Base-by-base conservation (phyloP, 2,329 filamentous ascomycete species). In the Rutstroemia sp. region DNA sequence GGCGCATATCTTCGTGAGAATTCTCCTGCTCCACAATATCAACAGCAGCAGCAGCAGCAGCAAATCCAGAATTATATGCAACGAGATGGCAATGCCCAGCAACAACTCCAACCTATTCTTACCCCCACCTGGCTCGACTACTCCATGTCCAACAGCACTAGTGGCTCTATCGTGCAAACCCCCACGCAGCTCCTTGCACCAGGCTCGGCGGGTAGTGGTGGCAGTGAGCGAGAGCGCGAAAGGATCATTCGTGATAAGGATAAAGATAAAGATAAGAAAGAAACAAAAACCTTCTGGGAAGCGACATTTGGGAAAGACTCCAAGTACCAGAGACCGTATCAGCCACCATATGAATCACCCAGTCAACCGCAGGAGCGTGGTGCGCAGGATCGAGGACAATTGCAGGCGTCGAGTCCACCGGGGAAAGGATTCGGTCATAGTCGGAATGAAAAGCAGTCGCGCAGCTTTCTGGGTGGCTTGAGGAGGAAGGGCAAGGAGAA, bases 231-330 rank as follows among this genome's bases (percentile, higher is more conserved):
- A 23, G n/a, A 27, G n/a, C 5, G 23, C 36, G 9, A 14, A n/a
- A 34, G 30, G 30, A 34, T 10, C 12, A 34, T 10, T 12, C 30
- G 30, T 34, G 30, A 34, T 34, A 30, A 19, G 47, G 5, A 56
- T 6, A 5, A 56, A 36, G 48, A 56, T 7, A 56, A 51, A 56
- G 59, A 27, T 64, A 65, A 48, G 16, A 63, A 59, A 48, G 67
- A 69, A 17, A 56, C 63, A 8, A 67, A 69, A 51, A 65, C 60
- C 46, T 68, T 69, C 53, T 69, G 68, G 68, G 68, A 70, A 34
- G 50, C 57, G 3, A 66, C 64, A 1, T 69, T 69, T 58, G 65
- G 66, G 12, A 65, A 66, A 27, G 65, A 69, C 10, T 62, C 57
- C 38, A 65, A 64, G 51, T 59, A 59, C 39, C 60, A 63, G 25